Evolutionary conservation across 2,329 filamentous ascomycete genomes (phyloP), one percentile per base, ranked within the genome.

Genomic region (Periconia sp.): DNA sequence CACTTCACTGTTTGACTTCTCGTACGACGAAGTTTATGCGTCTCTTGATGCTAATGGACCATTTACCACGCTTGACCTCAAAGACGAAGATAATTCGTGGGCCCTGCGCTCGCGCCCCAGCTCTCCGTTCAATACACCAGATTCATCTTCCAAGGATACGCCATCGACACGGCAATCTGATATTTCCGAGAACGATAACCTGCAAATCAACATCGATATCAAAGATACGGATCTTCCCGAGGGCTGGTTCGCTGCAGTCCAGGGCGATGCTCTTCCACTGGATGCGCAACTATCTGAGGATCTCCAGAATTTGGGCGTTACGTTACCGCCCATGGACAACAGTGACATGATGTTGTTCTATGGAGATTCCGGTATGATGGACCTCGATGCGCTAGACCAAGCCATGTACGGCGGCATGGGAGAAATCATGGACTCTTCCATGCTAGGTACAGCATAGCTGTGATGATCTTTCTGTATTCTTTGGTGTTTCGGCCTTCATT

Each of bases 131-230:
- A 60, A 63, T 18, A 74, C 66, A 7, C 70, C 72, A 2, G 70
- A 72, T 30, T 72, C 71, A 13, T 69, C 69, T 1, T 61, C 68
- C 23, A 74, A 76, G 58, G 65, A 75, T 58, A 68, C 70, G 17
- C 66, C 69, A 2, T 70, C 66, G 6, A 75, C 72, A 23, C 65
- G 68, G 20, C 70, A 69, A 45, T 77, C 73, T 43, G 77, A 79
- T 50, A 74, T 79, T 19, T 74, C 68, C 18, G 72, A 76, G 57
- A 72, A 72, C 50, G 75, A 77, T 57, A 72, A 73, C 30, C 58
- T 78, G 10, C 59, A 68, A 31, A 75, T 78, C 61, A 73, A 68
- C 48, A 57, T 77, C 19, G 66, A 71, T 47, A 62, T 73, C 48
- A 71, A 69, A 41, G 70, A 71, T 23, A 62, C 57, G 5, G 67